Evolutionary conservation across 78 protist genomes (phyloP), one percentile per base, ranked within the genome.

Genomic region (Chrysochromulina tobinii): DNA sequence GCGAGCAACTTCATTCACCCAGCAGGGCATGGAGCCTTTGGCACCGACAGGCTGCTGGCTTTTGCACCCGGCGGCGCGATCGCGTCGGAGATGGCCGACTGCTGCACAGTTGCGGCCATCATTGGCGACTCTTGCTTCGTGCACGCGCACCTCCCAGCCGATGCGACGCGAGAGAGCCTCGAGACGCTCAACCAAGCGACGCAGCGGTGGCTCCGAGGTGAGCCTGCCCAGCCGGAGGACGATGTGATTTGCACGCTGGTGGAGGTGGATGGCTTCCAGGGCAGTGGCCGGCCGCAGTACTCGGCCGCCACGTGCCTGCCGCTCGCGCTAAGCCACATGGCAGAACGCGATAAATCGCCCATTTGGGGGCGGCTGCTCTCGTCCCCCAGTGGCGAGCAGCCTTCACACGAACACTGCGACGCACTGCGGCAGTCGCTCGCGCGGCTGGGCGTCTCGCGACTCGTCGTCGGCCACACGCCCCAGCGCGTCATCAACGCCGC

Each of bases 391-490:
- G 50, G 20, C 51, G 50, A 38, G 79, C 51, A 17, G n/a, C 38
- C 17, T 0, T 2, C 5, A 15, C 38, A 1, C 51, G 81, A 48
- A 11, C 15, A 1, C 14, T 90, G 93, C 53, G 11, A 18, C 58
- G 51, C 17, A 11, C 66, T 90, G 67, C 55, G 57, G 21, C 27
- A 2, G n/a, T 2, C 66, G 18, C 84, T 90, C 15, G 15, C 9
- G 27, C 75, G 57, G 58, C 7, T 73, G 55, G 85, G 75, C 38
- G n/a, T 51, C 17, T 2, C 23, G 79, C 93, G 88, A 8, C 8
- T 90, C 83, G 89, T 90, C 54, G 87, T 90, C 61, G 93, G 93
- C 51, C 93, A 90, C 27, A 81, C 88, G 53, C 84, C 92, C 50
- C 66, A 81, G 88, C 38, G 7, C 58, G 12, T 9, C 23, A 14